Conservation (phyloP, 208 protist species). For the Spongospora subterranea region DNA sequence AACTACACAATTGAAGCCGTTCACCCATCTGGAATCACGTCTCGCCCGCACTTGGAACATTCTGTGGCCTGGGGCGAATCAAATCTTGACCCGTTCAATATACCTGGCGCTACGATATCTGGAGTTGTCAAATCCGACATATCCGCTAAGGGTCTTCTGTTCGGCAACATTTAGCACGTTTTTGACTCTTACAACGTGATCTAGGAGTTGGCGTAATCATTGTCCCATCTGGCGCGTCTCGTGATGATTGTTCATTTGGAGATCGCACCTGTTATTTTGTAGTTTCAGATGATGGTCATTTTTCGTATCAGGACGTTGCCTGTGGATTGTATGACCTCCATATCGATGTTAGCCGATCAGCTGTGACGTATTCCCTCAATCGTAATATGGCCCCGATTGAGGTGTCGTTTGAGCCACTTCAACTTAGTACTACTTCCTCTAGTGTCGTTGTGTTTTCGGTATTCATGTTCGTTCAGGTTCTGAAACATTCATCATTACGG, state of each 20-base stretch:
- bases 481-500: neutral
- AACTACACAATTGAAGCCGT: neutral
- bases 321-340: neutral
- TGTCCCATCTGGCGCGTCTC: neutral
- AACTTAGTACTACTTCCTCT: neutral
- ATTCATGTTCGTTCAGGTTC: neutral
- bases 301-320: neutral
- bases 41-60: neutral
- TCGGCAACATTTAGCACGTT: neutral
- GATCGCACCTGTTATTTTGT: slow-evolving; percentile 29
- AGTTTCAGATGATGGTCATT: neutral
- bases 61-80: neutral
- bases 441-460: neutral
- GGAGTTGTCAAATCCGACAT: neutral
- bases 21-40: neutral
- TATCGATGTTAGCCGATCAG: neutral
- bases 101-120: neutral
- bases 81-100: neutral
- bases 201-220: neutral
- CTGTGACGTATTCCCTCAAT: neutral
- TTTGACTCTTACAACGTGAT: neutral
- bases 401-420: neutral
- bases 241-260: neutral
- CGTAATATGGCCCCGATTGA: neutral
- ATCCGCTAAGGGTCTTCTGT: neutral